phyloP scores from a whole-genome alignment of 306 rosid species.

The Glycine latifolia region DNA sequence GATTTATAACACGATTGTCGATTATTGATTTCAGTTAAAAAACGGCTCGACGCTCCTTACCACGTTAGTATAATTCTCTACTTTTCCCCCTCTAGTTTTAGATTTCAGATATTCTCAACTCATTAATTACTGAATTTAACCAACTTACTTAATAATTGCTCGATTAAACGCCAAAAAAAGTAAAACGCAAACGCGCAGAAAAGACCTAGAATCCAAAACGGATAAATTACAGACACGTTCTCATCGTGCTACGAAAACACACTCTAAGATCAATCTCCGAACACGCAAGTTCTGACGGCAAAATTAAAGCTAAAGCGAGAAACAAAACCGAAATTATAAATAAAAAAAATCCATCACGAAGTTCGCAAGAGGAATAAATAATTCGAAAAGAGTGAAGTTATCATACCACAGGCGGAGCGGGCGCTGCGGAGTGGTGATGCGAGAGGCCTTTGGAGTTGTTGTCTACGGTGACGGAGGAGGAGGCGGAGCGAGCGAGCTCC shows the following conservation, averaged over 20 bases:
- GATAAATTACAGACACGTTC: slow-evolving; percentile 1
- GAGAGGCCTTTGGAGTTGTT: slow-evolving; percentile 41
- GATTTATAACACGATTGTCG: not conserved
- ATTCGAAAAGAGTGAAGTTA: not conserved
- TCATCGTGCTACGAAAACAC: not conserved
- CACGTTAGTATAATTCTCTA: slow-evolving; percentile 1
- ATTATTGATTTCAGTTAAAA: slow-evolving; percentile 44
- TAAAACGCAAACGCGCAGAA: not conserved
- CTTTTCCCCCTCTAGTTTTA: not conserved
- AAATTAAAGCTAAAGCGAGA: slow-evolving; percentile 8
- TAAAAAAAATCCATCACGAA: slow-evolving; percentile 14
- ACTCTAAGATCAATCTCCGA: slow-evolving; percentile 31
- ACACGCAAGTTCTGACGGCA: not conserved
- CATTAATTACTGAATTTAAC: slow-evolving; percentile 30
- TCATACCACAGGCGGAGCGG: slow-evolving; percentile 52
- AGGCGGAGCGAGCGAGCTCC: slow-evolving; percentile 52
- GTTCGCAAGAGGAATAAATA: not conserved
- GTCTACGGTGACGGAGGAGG: slow-evolving; percentile 57
- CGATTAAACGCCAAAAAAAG: slow-evolving; percentile 16
- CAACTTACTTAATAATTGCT: not conserved
- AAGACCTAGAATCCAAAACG: slow-evolving; percentile 22
- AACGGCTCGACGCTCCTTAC: slow-evolving; percentile 26
- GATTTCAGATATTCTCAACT: slow-evolving; percentile 13
- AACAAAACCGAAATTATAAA: not conserved
- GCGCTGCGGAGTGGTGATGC: not conserved